Base-by-base conservation (phyloP, 2,329 filamentous ascomycete genomes). In the Aureobasidium sp. region DNA sequence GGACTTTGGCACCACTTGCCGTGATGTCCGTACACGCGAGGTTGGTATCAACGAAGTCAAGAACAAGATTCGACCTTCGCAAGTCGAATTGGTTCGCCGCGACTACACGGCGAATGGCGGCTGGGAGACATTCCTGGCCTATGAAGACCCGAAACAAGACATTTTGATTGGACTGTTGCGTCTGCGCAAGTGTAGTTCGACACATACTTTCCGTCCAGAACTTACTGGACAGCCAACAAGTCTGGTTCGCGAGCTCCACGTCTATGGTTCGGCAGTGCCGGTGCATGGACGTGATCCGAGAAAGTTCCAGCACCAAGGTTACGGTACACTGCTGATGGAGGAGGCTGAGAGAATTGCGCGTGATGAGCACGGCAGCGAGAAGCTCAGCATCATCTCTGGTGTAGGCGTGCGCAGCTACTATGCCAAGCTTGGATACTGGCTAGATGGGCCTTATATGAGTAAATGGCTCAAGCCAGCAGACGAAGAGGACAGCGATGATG, bases 31-130 rank as follows among this genome's bases (percentile, higher is more conserved):
- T 12, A 98, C 93, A 1, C 83, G 93, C 56, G 93, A 98, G 72
- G 93, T 98, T 21, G 93, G 93, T 55, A 90, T 98, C 71, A 98
- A 98, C 68, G 93, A 98, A 72, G 91, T 98, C 59, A 98, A 98
- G 75, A 85, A 98, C 76, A 97, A 97, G 75, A 96, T 98, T 61
- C 80, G 91, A 1, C 93, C 93, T 0, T 94, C 90, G 60, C 91
- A 98, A 68, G 88, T 98, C 55, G 93, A 98, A 74, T 82, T 98
- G 17, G 85, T 98, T 25, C 85, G 93, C 22, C 80, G 93, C 59
- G 93, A 98, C 72, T 98, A 98, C 70, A 80, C 83, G 0, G 93
- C 93, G 60, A 98, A 98, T 67, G 90, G 87, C 34, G 94, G 93
- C 21, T 98, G 93, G 93, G 93, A 98, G 71, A 98, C 93, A 0